Base-by-base conservation (phyloP, 345 rosid genomes). In the Heritiera littoralis region DNA sequence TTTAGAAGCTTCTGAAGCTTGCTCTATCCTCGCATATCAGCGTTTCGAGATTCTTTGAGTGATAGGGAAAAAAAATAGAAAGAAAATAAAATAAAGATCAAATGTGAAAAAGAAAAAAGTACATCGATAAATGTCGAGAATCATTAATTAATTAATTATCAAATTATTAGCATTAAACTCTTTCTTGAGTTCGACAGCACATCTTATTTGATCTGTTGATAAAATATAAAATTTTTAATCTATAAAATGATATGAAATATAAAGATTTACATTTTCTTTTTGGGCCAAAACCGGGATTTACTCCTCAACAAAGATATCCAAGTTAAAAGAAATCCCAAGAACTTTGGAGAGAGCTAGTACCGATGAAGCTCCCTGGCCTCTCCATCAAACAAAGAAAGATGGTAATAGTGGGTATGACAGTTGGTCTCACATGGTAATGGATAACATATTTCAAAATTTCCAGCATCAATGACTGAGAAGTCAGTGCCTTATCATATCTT, bases 351-450 rank as follows among this genome's bases (percentile, higher is more conserved):
- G 63, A 35, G 23, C 43, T 28, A 23, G 28, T 23, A 30, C n/a
- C 7, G 55, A 10, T 71, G 0, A 12, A 71, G 60, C 60, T 14
- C 7, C 49, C 5, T 14, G 15, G 4, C 46, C 14, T 32, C 5
- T 32, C 23, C 65, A 30, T 17, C 32, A 9, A 38, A 38, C 28
- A 64, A 49, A 23, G 68, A 32, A 76, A 60, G 68, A 2, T 46
- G 45, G 1, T 17, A 49, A 17, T 17, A 35, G 28, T 52, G 66
- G 65, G 18, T 51, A 13, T 51, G 40, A 52, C 48, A 56, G 43
- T 56, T 30, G 76, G 77, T 74, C 66, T 78, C 82, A 80, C 86
- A 76, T 81, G 60, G n/a, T 76, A 84, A 76, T 81, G 77, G 84
- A 15, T 83, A 79, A 72, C 81, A 84, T 49, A 59, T 49, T 35